phyloP scores from a whole-genome alignment of 116 monocot genomes.

The Dioscorea cayenensis region DNA sequence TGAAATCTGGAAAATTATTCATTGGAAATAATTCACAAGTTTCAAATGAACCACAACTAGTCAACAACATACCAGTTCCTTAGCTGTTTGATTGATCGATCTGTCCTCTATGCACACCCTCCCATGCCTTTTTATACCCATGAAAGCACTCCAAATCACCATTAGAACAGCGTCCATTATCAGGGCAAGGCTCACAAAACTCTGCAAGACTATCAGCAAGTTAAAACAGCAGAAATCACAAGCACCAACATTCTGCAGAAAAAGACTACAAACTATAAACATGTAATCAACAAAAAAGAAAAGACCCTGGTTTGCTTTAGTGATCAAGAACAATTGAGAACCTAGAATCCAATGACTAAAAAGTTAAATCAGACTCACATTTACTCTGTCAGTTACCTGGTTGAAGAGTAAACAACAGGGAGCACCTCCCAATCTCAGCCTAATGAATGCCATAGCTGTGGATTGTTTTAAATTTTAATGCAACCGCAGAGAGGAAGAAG shows the following conservation, averaged over 20 bases:
- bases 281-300: background rate
- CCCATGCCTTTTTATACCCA: slow-evolving; percentile 68
- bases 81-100: slow-evolving; percentile 35
- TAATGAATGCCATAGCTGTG: no score
- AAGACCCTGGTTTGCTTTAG: no score
- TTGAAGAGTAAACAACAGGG: no score
- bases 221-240: slow-evolving; percentile 2
- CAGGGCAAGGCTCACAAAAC: slow-evolving; percentile 77
- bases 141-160: slow-evolving; percentile 58
- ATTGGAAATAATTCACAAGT: background rate
- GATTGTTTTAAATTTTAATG: no score
- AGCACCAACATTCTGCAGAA: background rate
- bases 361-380: no score
- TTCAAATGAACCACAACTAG: background rate
- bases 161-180: slow-evolving; percentile 48
- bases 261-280: background rate
- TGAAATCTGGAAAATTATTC: background rate
- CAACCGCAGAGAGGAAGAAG: no score
- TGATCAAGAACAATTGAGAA: no score
- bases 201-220: slow-evolving; percentile 28
- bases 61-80: slow-evolving; percentile 42
- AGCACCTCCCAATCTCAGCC: no score
- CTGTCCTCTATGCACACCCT: slow-evolving; percentile 69
- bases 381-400: no score
- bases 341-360: no score